These are phyloP conservation scores for Cystobasidium ongulense DNA, from an alignment of 768 basidiomycete species.

Conservation along the genomic window DNA sequence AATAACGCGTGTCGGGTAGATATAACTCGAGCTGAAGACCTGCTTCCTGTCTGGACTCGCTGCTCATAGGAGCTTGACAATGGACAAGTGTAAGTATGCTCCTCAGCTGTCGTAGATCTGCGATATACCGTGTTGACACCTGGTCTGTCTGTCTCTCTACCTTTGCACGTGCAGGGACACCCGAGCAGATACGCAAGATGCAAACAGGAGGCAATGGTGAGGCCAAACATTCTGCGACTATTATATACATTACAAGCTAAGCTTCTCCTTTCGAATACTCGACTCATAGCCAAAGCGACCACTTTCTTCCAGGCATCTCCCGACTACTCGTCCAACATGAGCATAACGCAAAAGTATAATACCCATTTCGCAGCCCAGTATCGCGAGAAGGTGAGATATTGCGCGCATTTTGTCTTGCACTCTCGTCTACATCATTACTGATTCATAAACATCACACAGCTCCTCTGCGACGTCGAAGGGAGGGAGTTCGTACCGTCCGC, in stretches of 20 bases:
- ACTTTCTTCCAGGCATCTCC: conserved; percentile 26
- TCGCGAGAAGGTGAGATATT: conserved; percentile 65
- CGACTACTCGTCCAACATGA: conserved; percentile 50
- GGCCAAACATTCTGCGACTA: not conserved
- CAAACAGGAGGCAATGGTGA: conserved; percentile 74
- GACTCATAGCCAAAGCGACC: conserved; percentile 23
- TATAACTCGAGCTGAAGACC: not conserved
- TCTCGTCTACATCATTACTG: not conserved
- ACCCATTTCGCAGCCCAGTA: conserved; percentile 93
- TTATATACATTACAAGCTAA: not conserved
- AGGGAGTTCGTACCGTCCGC: conserved; percentile 30
- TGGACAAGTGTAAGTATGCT: conserved; percentile 77
- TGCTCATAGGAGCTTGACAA: conserved; percentile 79
- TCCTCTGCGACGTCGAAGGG: conserved; percentile 26
- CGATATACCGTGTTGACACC: not conserved
- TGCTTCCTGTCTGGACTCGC: conserved; percentile 13
- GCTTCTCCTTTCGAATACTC: not conserved
- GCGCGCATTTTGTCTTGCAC: not conserved
- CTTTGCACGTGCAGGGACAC: conserved; percentile 34
- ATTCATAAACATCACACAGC: too few species aligned
- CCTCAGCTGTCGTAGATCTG: not conserved
- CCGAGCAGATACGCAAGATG: conserved; percentile 53
- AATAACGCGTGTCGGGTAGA: conserved; percentile 10
- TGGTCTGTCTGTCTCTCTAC: conserved; percentile 35
- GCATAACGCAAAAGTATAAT: conserved; percentile 70